Evolutionary conservation across 257 asterid genomes (phyloP).

Genomic region (Scutellaria barbata): DNA sequence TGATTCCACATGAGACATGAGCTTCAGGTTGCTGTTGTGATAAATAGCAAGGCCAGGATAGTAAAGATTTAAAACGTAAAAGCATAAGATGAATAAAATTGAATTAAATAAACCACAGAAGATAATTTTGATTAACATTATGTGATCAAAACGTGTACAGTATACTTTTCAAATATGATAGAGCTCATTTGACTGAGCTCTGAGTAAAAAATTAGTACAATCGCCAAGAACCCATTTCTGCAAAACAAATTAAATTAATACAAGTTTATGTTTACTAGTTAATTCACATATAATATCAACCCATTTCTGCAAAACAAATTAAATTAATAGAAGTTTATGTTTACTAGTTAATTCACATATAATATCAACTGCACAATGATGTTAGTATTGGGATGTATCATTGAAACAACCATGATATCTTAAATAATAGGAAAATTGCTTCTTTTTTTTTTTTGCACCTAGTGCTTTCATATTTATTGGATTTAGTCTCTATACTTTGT

Average conservation of each 20-base stretch:
- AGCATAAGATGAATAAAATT: not conserved
- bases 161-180: too few species aligned
- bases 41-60: not conserved
- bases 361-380: conserved; percentile 21
- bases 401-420: conserved; percentile 13
- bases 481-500: too few species aligned
- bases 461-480: too few species aligned
- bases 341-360: too few species aligned
- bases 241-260: not conserved
- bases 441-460: too few species aligned
- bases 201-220: not conserved
- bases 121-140: not conserved
- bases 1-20: too few species aligned
- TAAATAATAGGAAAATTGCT: too few species aligned
- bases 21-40: too few species aligned
- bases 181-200: not conserved
- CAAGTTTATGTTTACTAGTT: not conserved
- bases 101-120: not conserved
- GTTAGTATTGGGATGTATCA: conserved; percentile 14
- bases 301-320: too few species aligned
- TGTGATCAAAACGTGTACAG: not conserved
- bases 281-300: too few species aligned
- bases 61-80: not conserved
- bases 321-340: too few species aligned
- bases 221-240: not conserved